Base-by-base conservation (phyloP, 352 stramenopile species). In the Pythium sp. region DNA sequence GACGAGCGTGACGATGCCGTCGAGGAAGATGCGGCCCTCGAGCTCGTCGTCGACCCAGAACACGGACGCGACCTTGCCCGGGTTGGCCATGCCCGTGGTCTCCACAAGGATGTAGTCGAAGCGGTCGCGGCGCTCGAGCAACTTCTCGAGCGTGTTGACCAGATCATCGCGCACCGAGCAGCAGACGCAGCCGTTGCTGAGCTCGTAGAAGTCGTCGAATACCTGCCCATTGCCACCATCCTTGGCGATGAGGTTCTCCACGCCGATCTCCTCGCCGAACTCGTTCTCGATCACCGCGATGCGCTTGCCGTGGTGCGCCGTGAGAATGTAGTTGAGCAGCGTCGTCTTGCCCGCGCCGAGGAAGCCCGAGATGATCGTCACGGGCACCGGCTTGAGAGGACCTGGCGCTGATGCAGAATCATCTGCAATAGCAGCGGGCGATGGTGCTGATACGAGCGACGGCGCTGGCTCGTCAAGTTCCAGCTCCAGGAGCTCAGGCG, bases 251-350 rank as follows among this genome's bases (percentile, higher is more conserved):
- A 98, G 84, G 57, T 91, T 95, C 70, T 99, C 93, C 34, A 98
- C 97, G 49, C 98, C 88, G 28, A 97, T 89, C 65, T 99, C 89
- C 58, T 98, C 93, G 38, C 97, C 98, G 74, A 99, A 99, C 75
- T 99, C 98, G 81, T 99, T 99, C 77, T 99, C 97, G 72, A 99
- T 99, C 34, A 99, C 96, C 1, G 97, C 96, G 63, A 99, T 96
- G 68, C 94, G 95, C 77, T 95, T 97, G 18, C 94, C 95, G 67
- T 99, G 95, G 5, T 70, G 67, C 30, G 90, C 93, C 18, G 85
- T 92, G 32, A 99, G 73, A 56, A 99, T 99, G 71, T 98, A 93
- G 77, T 98, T 97, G n/a, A 99, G 85, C 28, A 99, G 80, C 24
- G 97, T 99, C 38, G 97, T 99, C 79, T 99, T 99, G 20, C 97